Base-by-base conservation (phyloP, 2,329 filamentous ascomycete species). In the Fusarium sp. region DNA sequence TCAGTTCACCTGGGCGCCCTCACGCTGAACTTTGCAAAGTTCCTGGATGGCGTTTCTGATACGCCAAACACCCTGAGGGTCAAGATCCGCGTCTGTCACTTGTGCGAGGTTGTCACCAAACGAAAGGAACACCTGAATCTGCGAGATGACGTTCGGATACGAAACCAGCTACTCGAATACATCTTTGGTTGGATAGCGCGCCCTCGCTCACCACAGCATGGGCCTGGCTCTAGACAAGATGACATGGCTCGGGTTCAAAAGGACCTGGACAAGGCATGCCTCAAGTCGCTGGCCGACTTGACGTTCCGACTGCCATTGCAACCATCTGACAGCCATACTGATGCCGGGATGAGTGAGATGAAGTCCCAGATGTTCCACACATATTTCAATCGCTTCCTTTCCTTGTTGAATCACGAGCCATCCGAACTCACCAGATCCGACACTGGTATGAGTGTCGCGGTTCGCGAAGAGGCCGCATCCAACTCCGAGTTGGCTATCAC, bases 331-430 rank as follows among this genome's bases (percentile, higher is more conserved):
- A 89, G 89, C 6, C 90, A 92, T 73, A 90, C 87, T 14, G 91
- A 93, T 81, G 91, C 89, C 2, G 89, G 91, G 52, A 91, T 89
- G 63, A 92, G 90, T 73, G 91, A 93, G 80, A 86, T 91, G 62
- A 93, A 93, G 78, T 91, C 90, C 1, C 89, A 93, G 76, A 91
- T 93, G 88, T 93, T 93, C 77, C 90, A 92, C 70, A 90, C 88
- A 8, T 93, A 93, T 79, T 93, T 93, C 82, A 93, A 92, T 71
- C 86, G 91, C 9, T 93, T 93, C 77, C 83, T 93, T 22, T 92
- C 90, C 1, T 83, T 93, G 6, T 84, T 93, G 31, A 91, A 91
- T 69, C 85, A 89, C 59, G 90, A 92, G 64, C 81, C 86, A 0
- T 76, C 83, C 9, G 89, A 91, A 42, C 63, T 77, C 20, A 74